These are phyloP conservation scores for Solanum sitiens DNA, from an alignment of 257 asterid species.

Conservation along the genomic window DNA sequence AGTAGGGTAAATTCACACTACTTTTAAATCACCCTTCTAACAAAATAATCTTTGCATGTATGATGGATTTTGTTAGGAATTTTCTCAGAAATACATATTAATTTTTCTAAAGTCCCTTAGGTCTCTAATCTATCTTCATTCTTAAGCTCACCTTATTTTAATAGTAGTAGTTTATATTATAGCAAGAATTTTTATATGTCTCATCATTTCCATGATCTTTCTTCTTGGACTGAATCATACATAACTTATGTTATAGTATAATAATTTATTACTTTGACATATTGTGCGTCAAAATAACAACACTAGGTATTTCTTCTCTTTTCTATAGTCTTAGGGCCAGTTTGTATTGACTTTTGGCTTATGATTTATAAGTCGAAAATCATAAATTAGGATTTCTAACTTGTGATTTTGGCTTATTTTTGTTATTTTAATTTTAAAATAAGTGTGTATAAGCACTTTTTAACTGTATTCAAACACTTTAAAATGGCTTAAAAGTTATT, in stretches of 20 bases:
- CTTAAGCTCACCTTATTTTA: neutral
- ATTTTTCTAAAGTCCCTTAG: neutral
- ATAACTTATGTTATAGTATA: neutral
- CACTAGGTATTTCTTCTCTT: fast-evolving
- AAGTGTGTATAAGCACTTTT: no score
- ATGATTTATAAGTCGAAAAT: no score
- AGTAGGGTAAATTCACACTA: no score
- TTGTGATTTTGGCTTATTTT: no score
- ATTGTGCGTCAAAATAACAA: neutral
- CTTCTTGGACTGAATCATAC: neutral
- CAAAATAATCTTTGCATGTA: neutral
- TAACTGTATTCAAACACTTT: no score
- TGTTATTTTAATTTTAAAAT: no score
- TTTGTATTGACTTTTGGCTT: no score
- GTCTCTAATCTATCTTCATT: neutral
- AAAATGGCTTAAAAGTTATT: no score
- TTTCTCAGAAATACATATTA: neutral
- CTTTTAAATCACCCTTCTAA: neutral
- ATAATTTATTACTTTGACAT: no score
- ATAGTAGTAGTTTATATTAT: neutral
- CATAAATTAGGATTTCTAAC: no score
- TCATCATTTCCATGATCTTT: neutral
- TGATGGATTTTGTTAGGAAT: neutral
- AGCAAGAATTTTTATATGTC: neutral
- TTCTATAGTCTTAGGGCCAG: no score